Percentiles rank a stretch among this genome's conserved stretches.
phyloP scores from a whole-genome alignment of 306 rosid species.

The Canavalia gladiata region DNA sequence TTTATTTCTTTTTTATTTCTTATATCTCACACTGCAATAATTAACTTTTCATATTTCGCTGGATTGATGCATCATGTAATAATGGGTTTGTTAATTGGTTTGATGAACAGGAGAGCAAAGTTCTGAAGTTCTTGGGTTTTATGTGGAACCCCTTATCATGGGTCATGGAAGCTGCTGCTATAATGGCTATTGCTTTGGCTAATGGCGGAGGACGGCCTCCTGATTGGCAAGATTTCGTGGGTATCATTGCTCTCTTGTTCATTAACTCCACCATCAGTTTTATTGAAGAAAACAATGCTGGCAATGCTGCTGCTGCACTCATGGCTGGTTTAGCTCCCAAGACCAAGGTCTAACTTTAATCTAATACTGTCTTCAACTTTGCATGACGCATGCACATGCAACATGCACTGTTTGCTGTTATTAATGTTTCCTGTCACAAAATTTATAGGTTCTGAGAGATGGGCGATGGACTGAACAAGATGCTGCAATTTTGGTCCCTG shows the following conservation, averaged over 20 bases:
- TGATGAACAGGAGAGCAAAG: constrained; percentile 79
- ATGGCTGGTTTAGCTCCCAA: constrained; percentile 99
- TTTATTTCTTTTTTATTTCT: neutral
- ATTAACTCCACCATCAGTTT: constrained; percentile 97
- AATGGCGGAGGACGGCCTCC: constrained; percentile 91
- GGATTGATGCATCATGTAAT: constrained; percentile 6
- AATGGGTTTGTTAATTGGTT: constrained; percentile 23
- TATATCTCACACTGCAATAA: neutral
- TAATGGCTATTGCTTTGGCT: constrained; percentile 96
- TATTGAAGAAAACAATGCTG: constrained; percentile 95
- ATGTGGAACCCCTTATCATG: constrained; percentile 99
- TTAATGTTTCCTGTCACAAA: constrained; percentile 30
- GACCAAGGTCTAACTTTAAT: constrained; percentile 71
- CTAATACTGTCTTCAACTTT: neutral
- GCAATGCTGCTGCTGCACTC: constrained; percentile 99
- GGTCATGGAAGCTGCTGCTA: constrained; percentile 99
- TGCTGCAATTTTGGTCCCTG: constrained; percentile 95
- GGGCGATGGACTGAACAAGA: constrained; percentile 96
- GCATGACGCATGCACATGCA: neutral
- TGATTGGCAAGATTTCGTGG: constrained; percentile 98
- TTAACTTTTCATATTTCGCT: neutral
- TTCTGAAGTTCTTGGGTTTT: constrained; percentile 93
- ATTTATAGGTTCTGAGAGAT: constrained; percentile 87
- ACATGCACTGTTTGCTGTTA: neutral
- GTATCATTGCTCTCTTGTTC: constrained; percentile 76